Evolutionary conservation across 1,139 yeast species (phyloP).

Genomic region (Suhomyces taliae): DNA sequence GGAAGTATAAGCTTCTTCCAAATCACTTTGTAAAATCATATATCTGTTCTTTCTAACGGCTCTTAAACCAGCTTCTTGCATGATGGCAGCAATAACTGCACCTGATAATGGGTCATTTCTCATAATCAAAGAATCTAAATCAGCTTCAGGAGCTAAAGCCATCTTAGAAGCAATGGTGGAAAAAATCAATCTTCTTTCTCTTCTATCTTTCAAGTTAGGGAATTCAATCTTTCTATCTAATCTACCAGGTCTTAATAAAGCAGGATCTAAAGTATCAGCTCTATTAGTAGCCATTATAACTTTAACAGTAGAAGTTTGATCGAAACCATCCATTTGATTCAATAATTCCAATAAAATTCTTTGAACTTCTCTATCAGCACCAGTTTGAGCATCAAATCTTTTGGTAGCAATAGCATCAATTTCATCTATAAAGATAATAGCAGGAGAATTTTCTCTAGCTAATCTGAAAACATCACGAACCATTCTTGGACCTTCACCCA

Average conservation of each 20-base stretch:
- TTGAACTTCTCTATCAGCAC: conserved; percentile 99
- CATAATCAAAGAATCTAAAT: conserved; percentile 88
- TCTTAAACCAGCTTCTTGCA: conserved; percentile 99
- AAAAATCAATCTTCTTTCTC: conserved; percentile 95
- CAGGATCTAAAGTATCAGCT: conserved; percentile 97
- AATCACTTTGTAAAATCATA: conserved; percentile 90
- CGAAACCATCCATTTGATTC: conserved; percentile 99
- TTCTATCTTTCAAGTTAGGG: conserved; percentile 91
- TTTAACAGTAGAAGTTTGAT: conserved; percentile 91
- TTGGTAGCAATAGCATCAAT: conserved; percentile 98
- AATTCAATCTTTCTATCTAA: conserved; percentile 97
- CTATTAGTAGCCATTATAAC: conserved; percentile 99
- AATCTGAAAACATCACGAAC: conserved; percentile 96
- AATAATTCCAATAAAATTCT: conserved; percentile 93
- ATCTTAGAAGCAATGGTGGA: conserved; percentile 95
- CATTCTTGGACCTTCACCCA: conserved; percentile 99
- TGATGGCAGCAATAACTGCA: conserved; percentile 96
- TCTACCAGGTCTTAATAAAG: conserved; percentile 96
- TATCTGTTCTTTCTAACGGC: conserved; percentile 98
- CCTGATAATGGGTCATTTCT: conserved; percentile 98
- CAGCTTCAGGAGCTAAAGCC: conserved; percentile 98
- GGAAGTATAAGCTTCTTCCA: conserved; percentile 95
- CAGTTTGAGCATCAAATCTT: conserved; percentile 98
- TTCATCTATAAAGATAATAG: conserved; percentile 87
- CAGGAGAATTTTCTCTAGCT: conserved; percentile 96